Conservation (phyloP, 805 yeast genomes). For the Hanseniaspora lindneri region DNA sequence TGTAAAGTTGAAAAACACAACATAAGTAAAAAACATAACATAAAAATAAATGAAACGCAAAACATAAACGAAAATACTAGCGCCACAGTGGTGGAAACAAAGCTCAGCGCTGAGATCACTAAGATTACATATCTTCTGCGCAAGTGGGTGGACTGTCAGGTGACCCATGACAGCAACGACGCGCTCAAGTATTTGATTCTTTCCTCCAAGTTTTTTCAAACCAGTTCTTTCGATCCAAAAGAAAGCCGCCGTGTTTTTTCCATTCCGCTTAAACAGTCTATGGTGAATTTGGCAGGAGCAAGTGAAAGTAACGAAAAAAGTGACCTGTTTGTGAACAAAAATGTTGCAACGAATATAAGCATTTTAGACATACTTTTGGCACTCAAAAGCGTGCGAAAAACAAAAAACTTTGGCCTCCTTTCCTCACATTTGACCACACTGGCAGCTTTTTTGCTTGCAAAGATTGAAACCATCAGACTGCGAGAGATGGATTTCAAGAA, state of each 20-base stretch:
- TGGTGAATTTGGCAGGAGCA: conserved; percentile 10
- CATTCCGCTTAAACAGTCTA: conserved; percentile 10
- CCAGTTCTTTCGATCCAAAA: conserved; percentile 20
- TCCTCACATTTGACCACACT: conserved; percentile 20
- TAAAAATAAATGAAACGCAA: too few relatives aligned
- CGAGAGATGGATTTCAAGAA: conserved; percentile 2
- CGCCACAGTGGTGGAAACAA: too few relatives aligned
- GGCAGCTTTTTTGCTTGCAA: not conserved
- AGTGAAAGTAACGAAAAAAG: too few relatives aligned
- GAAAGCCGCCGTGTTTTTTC: conserved; percentile 9
- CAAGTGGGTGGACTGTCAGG: not conserved
- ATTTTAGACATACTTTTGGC: conserved; percentile 17
- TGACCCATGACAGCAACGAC: conserved; percentile 26
- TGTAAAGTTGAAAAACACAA: too few relatives aligned
- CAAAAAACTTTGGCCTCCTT: too few relatives aligned
- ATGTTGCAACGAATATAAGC: too few relatives aligned
- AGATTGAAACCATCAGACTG: not conserved
- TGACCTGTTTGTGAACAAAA: too few relatives aligned
- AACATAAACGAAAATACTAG: too few relatives aligned
- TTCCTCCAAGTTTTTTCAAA: conserved; percentile 30
- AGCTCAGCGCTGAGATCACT: too few relatives aligned
- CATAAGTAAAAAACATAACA: too few relatives aligned
- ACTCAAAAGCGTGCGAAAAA: conserved; percentile 21
- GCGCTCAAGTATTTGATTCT: conserved; percentile 41
- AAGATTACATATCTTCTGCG: too few relatives aligned